Base-by-base conservation (phyloP, 441 rosid genomes). In the Gossypium schwendimanii region DNA sequence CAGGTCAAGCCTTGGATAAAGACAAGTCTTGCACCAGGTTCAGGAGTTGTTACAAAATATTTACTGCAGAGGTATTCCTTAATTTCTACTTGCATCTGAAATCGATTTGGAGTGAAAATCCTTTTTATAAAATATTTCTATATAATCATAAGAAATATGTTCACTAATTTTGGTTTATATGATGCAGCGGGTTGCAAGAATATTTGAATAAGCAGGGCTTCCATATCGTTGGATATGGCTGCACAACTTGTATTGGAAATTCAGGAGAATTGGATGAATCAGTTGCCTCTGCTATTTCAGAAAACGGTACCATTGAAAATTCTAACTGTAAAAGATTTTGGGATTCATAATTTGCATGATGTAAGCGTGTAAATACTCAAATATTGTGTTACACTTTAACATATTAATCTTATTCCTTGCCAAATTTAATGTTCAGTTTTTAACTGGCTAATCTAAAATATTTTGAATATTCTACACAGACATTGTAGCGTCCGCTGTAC, bases 1-100 rank as follows among this genome's bases (percentile, higher is more conserved):
- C 85, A 95, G 99, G 98, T 93, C 73, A 91, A 91, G 84, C 97
- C 99, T 70, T 95, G 99, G 99, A 73, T 91, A 79, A 95, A 95
- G 80, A 95, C 99, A 72, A 95, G 99, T 85, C 99, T 95, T 80
- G 99, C 98, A 26, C 99, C 99, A 24, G 98, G 99, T 28, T 95
- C 99, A 10, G 99, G 99, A 76, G 99, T 95, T 75, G 99, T 93
- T 73, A 95, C 93, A 66, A 88, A 95, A 81, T 95, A 95, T 84
- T 86, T 95, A 36, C 77, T 81, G 61, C 74, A 89, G 78, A 95
- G 99, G 99, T 90, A 73, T 60, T 55, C 71, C 21, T 31, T 12
- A 65, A 18, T 76, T 33, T 50, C 26, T 52, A 28, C 61, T 53
- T 71, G 20, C 36, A 20, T 54, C 64, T 70, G 61, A n/a, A 55